Conservation (phyloP, 345 rosid genomes). For the Ceriops decandra region DNA sequence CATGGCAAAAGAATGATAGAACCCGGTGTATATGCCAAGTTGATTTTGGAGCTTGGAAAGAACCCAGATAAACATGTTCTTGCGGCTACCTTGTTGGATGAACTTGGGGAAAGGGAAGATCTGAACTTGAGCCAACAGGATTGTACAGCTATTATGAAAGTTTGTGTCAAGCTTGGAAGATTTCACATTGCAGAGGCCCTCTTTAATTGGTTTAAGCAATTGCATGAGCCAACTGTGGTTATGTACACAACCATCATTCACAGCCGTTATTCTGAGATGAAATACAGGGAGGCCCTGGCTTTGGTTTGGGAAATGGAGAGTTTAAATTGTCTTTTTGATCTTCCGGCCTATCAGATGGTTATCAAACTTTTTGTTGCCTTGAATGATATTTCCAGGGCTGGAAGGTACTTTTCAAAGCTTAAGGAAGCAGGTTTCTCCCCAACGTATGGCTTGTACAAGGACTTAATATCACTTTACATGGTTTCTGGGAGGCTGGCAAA, state of each 20-base stretch:
- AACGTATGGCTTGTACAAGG: constrained; percentile 61
- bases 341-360: constrained; percentile 17
- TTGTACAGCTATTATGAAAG: constrained; percentile 82
- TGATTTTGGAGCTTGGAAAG: constrained; percentile 65
- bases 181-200: constrained; percentile 20
- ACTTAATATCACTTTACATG: constrained; percentile 47
- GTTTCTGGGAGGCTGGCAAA: constrained; percentile 62
- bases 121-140: constrained; percentile 65
- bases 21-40: constrained; percentile 59
- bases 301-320: too few species aligned
- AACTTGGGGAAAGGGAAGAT: constrained; percentile 63
- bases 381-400: constrained; percentile 41
- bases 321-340: too few species aligned
- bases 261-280: constrained; percentile 52
- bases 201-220: constrained; percentile 58
- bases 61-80: constrained; percentile 63
- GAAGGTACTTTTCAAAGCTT: constrained; percentile 72
- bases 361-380: constrained; percentile 65
- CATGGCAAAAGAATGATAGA: constrained; percentile 54
- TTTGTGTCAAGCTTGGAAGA: constrained; percentile 50
- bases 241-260: constrained; percentile 63
- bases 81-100: constrained; percentile 44
- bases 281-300: constrained; percentile 62
- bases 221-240: constrained; percentile 56
- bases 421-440: constrained; percentile 89